Conservation (phyloP, 2,329 filamentous ascomycete genomes). For the Ophiocordyceps camponoti-saundersi region DNA sequence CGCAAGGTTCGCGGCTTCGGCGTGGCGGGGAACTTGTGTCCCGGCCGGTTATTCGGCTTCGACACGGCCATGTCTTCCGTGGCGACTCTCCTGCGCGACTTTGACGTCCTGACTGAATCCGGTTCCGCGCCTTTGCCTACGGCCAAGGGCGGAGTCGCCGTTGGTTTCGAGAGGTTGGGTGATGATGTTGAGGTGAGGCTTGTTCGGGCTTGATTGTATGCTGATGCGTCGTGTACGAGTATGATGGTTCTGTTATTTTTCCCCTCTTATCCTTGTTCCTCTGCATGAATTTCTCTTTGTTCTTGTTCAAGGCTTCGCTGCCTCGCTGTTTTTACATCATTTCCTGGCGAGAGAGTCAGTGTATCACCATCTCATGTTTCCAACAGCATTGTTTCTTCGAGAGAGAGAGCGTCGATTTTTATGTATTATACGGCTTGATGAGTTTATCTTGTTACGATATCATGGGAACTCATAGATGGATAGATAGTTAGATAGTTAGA, state of each 20-base stretch:
- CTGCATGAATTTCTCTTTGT: background rate
- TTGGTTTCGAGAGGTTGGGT: background rate
- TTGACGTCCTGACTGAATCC: slow-evolving; percentile 7
- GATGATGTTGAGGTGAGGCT: background rate
- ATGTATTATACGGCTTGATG: too few relatives aligned
- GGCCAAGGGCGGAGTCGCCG: background rate
- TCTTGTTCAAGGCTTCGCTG: background rate
- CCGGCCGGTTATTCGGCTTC: slow-evolving; percentile 12
- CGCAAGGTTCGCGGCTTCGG: slow-evolving; percentile 14
- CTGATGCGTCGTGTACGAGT: background rate
- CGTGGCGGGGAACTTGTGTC: slow-evolving; percentile 14
- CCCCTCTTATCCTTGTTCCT: background rate
- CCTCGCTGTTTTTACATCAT: background rate
- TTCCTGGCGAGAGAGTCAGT: background rate
- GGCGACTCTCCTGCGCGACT: slow-evolving; percentile 10
- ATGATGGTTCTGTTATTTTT: too few relatives aligned
- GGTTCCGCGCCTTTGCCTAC: background rate
- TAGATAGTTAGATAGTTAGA: too few relatives aligned
- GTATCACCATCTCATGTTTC: background rate
- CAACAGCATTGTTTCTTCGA: too few relatives aligned
- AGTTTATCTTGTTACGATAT: too few relatives aligned
- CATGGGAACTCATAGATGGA: too few relatives aligned
- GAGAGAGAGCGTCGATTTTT: too few relatives aligned
- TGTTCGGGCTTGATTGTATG: background rate
- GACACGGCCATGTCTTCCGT: slow-evolving; percentile 12